phyloP scores from a whole-genome alignment of 2,329 filamentous ascomycete species.

The Colletotrichum tanaceti region DNA sequence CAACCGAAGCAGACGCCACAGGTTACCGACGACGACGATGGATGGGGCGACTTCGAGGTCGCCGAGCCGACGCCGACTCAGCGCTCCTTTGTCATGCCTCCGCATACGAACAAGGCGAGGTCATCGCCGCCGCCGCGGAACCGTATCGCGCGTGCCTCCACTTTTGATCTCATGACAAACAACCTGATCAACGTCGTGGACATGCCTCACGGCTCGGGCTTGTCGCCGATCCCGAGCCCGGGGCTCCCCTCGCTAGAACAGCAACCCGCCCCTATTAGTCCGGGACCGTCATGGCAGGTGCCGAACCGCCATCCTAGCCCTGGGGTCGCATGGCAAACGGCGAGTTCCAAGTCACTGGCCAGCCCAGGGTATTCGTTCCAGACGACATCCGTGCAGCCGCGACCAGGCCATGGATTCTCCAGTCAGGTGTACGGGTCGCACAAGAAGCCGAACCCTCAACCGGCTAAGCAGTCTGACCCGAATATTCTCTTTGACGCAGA shows the following conservation, averaged over 20 bases:
- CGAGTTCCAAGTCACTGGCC: constrained; percentile 11
- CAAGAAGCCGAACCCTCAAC: constrained; percentile 13
- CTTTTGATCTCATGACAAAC: constrained; percentile 66
- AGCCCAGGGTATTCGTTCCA: constrained; percentile 23
- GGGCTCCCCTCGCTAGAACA: constrained; percentile 17
- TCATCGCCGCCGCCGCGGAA: constrained; percentile 43
- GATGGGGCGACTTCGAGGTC: constrained; percentile 76
- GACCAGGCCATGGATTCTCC: constrained; percentile 43
- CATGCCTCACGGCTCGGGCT: constrained; percentile 19
- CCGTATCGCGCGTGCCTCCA: constrained; percentile 59
- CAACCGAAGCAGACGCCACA: constrained; percentile 19
- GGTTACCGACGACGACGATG: constrained; percentile 69
- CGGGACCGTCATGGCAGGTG: constrained; percentile 19
- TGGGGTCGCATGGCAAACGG: constrained; percentile 17
- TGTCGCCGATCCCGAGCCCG: constrained; percentile 35
- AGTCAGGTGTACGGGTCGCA: constrained; percentile 16
- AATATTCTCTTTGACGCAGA: constrained; percentile 76
- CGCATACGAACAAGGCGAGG: constrained; percentile 27
- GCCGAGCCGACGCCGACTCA: constrained; percentile 53
- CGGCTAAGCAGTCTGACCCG: constrained; percentile 49
- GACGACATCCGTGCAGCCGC: constrained; percentile 36
- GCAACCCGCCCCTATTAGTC: not conserved
- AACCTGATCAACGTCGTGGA: constrained; percentile 57
- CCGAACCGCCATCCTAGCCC: constrained; percentile 17
- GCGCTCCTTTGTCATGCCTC: constrained; percentile 36